Base-by-base conservation (phyloP, 1,284 basidiomycete species). In the Ganoderma leucocontextum region DNA sequence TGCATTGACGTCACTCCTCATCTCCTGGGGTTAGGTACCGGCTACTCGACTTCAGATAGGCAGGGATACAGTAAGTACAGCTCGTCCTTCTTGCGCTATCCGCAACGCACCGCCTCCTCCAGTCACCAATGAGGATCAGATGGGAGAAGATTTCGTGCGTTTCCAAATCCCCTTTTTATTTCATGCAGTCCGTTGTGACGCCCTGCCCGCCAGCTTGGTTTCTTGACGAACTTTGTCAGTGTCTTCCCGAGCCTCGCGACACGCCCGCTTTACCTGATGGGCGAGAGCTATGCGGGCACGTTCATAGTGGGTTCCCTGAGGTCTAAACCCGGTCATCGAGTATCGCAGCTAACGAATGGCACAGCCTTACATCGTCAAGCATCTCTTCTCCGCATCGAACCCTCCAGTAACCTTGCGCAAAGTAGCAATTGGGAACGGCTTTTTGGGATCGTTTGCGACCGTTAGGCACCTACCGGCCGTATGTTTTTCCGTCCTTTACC, bases 381-480 rank as follows among this genome's bases (percentile, higher is more conserved):
- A 88, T n/a, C 87, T 91, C 73, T 90, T 91, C 72, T 81, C 82
- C 44, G 83, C 85, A 74, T 72, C 82, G 2, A 85, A 86, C 38
- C 89, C 90, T 19, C 91, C 91, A 3, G 88, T 92, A 39, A 87
- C 85, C 4, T 81, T 92, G 52, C 80, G 83, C 3, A 89, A 88
- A 73, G 86, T 92, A 60, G 87, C 85, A 15, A 91, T 92, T 55
- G 91, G 91, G 19, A 88, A 92, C 77, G 90, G 88, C 5, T 79
- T 87, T 19, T 82, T 91, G 39, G 81, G 83, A 1, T 81, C 85
- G n/a, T 80, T 76, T 38, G 82, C 84, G 62, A 83, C 85, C 17
- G 89, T 85, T 61, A 81, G 83, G 65, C 67, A 72, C 86, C 0
- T 89, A 81, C 75, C 91, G 87, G 22, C 91, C 87, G 74, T 75